A percentile compares a stretch with the other conserved stretches of the same genome.
These are phyloP conservation scores for Globisporangium spinosum DNA, from an alignment of 352 stramenopile genomes.

Conservation along the genomic window DNA sequence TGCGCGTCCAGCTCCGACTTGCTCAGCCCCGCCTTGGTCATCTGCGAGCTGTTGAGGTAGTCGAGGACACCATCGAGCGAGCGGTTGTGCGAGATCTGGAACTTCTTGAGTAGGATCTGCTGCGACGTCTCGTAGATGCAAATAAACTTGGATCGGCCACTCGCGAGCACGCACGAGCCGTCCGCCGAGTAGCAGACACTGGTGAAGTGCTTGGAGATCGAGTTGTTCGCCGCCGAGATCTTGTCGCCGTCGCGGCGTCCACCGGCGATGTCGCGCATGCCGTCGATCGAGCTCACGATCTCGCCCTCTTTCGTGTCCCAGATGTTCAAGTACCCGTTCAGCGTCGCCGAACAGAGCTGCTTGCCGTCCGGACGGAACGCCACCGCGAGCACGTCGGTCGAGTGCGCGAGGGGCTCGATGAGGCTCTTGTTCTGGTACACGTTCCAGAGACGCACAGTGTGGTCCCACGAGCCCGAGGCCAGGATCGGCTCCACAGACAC, in stretches of 20 bases:
- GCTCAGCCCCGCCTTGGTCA: conserved; percentile 72
- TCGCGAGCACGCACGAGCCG: conserved; percentile 95
- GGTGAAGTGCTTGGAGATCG: conserved; percentile 97
- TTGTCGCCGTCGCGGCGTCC: conserved; percentile 84
- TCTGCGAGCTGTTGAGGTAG: conserved; percentile 90
- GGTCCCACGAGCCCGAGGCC: conserved; percentile 97
- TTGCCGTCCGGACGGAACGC: conserved; percentile 96
- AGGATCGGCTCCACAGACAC: conserved; percentile 83
- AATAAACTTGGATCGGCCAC: conserved; percentile 97
- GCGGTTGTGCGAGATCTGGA: conserved; percentile 98
- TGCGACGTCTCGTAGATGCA: conserved; percentile 98
- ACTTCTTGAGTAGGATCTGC: conserved; percentile 98
- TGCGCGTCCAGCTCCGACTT: conserved; percentile 75
- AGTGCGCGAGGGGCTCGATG: conserved; percentile 95
- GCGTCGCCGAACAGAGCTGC: conserved; percentile 93
- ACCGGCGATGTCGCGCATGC: conserved; percentile 94
- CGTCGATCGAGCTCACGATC: conserved; percentile 95
- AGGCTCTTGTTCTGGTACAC: conserved; percentile 95
- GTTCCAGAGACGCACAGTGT: conserved; percentile 98
- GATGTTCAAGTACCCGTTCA: conserved; percentile 95
- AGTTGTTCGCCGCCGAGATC: conserved; percentile 86
- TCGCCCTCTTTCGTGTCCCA: conserved; percentile 97
- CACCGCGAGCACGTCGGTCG: conserved; percentile 95
- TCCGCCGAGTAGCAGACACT: conserved; percentile 98
- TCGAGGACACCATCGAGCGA: conserved; percentile 96